phyloP scores from a whole-genome alignment of 2,329 filamentous ascomycete genomes.

The Cladorrhinum sp. region DNA sequence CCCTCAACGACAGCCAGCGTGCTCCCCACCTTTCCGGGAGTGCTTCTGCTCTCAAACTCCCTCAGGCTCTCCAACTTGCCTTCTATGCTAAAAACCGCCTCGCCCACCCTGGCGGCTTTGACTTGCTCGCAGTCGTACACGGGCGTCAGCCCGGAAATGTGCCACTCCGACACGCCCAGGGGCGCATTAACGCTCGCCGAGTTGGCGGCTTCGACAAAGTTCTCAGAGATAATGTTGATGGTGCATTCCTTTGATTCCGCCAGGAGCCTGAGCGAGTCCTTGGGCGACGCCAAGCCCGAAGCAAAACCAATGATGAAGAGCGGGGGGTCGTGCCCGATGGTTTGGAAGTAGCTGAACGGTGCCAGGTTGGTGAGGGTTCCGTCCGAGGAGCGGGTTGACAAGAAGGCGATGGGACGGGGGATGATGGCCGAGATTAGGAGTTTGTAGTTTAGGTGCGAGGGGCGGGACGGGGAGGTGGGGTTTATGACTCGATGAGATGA shows the following conservation, averaged over 20 bases:
- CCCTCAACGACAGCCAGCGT: constrained; percentile 78
- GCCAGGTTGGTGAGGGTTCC: constrained; percentile 71
- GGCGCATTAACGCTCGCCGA: constrained; percentile 75
- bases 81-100: constrained; percentile 82
- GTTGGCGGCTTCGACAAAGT: constrained; percentile 85
- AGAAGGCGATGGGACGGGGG: constrained; percentile 73
- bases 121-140: constrained; percentile 63
- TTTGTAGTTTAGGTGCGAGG: constrained; percentile 78
- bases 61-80: constrained; percentile 69
- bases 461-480: constrained; percentile 69
- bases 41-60: constrained; percentile 73
- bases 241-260: constrained; percentile 69
- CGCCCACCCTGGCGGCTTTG: constrained; percentile 68
- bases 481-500: constrained; percentile 70
- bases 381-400: constrained; percentile 56
- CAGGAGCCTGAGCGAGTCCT: constrained; percentile 78
- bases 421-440: constrained; percentile 80
- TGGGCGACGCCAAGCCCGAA: constrained; percentile 46
- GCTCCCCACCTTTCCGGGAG: constrained; percentile 70
- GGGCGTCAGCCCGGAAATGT: constrained; percentile 70
- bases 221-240: constrained; percentile 84
- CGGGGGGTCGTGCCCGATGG: constrained; percentile 83
- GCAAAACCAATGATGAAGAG: constrained; percentile 65
- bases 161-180: constrained; percentile 75
- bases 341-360: constrained; percentile 82